Conservation (phyloP, 768 basidiomycete species). For the Ramaria sp. region DNA sequence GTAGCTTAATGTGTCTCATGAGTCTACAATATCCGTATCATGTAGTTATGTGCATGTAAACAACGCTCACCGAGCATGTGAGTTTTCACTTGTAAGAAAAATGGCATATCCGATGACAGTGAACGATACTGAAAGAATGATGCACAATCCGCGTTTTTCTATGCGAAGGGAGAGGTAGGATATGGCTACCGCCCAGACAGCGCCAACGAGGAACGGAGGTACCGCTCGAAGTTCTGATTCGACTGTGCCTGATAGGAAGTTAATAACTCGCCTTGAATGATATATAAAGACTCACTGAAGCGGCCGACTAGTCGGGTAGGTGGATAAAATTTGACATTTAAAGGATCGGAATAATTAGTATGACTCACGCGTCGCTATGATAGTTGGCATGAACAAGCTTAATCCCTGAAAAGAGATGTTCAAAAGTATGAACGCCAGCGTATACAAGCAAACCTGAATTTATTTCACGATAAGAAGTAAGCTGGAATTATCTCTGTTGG, state of each 20-base stretch:
- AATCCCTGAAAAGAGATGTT: slow-evolving; percentile 24
- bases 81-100: slow-evolving; percentile 29
- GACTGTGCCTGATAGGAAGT: slow-evolving; percentile 24
- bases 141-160: slow-evolving; percentile 24
- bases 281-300: neutral
- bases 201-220: slow-evolving; percentile 32
- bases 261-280: too few species aligned
- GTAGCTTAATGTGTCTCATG: too few species aligned
- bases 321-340: neutral
- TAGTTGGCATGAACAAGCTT: slow-evolving; percentile 33
- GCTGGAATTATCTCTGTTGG: neutral
- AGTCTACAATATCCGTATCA: too few species aligned
- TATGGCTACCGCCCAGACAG: slow-evolving; percentile 27
- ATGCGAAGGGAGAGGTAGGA: slow-evolving; percentile 22
- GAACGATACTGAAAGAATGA: slow-evolving; percentile 25
- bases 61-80: slow-evolving; percentile 23
- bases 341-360: neutral
- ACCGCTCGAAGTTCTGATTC: slow-evolving; percentile 39
- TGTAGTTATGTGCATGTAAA: neutral
- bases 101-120: slow-evolving; percentile 35
- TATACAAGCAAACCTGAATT: slow-evolving; percentile 15
- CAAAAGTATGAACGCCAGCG: slow-evolving; percentile 15
- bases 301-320: slow-evolving; percentile 13
- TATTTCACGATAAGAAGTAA: neutral
- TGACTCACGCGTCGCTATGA: slow-evolving; percentile 31